Conservation (phyloP, 306 rosid species). For the Cicer yamashitae region DNA sequence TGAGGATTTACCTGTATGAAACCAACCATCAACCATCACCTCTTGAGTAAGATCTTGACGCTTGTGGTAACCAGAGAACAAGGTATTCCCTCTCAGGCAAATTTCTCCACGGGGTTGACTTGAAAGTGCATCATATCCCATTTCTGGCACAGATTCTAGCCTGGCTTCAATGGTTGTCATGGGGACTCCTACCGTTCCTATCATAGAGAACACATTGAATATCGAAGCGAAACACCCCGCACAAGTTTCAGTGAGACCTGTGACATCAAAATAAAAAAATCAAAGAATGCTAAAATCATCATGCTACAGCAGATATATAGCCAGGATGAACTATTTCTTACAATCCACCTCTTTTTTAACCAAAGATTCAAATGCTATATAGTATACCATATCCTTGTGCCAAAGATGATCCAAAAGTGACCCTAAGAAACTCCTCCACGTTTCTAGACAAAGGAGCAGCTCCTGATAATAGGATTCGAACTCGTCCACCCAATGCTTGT, state of each 20-base stretch:
- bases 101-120: slow-evolving; percentile 84
- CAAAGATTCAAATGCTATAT: slow-evolving; percentile 48
- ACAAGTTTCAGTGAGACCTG: slow-evolving; percentile 92
- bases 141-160: slow-evolving; percentile 75
- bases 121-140: slow-evolving; percentile 83
- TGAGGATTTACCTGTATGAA: slow-evolving; percentile 82
- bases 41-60: slow-evolving; percentile 80
- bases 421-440: slow-evolving; percentile 93
- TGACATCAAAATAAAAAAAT: slow-evolving; percentile 20
- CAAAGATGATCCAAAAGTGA: slow-evolving; percentile 71
- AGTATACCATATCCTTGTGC: slow-evolving; percentile 94
- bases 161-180: slow-evolving; percentile 86
- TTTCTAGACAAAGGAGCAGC: slow-evolving; percentile 93
- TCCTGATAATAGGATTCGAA: slow-evolving; percentile 79
- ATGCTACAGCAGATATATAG: not conserved
- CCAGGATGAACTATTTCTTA: not conserved
- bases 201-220: slow-evolving; percentile 73
- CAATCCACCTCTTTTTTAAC: slow-evolving; percentile 14
- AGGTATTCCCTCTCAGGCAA: slow-evolving; percentile 81
- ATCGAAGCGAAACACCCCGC: slow-evolving; percentile 82
- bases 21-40: slow-evolving; percentile 90
- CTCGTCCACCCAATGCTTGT: slow-evolving; percentile 83
- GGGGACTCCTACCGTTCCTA: slow-evolving; percentile 94
- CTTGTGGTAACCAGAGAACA: slow-evolving; percentile 92
- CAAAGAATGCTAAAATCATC: not conserved